Conservation (phyloP, 2,329 filamentous ascomycete genomes). For the Huntiella abstrusa region DNA sequence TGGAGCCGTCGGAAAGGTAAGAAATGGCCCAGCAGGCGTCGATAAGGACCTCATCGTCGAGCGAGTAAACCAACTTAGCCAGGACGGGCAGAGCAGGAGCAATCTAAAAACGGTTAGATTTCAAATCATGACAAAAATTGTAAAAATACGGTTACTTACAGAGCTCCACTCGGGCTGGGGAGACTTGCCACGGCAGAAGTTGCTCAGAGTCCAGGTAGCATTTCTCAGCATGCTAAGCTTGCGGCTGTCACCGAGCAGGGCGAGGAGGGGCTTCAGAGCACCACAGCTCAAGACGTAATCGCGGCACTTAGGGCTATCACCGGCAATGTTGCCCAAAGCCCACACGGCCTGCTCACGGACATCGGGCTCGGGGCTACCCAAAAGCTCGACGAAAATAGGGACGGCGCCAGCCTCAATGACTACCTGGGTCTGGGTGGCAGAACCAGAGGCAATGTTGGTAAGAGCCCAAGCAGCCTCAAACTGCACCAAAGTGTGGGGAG, state of each 20-base stretch:
- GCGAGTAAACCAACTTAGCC: slow-evolving; percentile 91
- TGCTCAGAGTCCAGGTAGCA: slow-evolving; percentile 96
- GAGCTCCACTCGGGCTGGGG: slow-evolving; percentile 96
- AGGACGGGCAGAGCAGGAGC: slow-evolving; percentile 85
- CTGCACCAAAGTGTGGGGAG: slow-evolving; percentile 92
- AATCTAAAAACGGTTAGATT: slow-evolving; percentile 40
- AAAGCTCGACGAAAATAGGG: slow-evolving; percentile 92
- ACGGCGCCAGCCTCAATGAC: slow-evolving; percentile 97
- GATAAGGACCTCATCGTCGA: slow-evolving; percentile 95
- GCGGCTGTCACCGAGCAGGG: slow-evolving; percentile 84
- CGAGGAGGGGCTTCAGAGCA: slow-evolving; percentile 75
- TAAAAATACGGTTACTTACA: slow-evolving; percentile 33
- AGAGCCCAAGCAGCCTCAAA: slow-evolving; percentile 98
- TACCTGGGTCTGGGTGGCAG: slow-evolving; percentile 91
- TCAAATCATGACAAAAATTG: not conserved
- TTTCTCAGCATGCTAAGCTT: slow-evolving; percentile 99
- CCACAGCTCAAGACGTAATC: slow-evolving; percentile 89
- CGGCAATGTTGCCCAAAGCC: slow-evolving; percentile 96
- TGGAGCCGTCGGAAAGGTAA: slow-evolving; percentile 91
- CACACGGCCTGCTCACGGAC: slow-evolving; percentile 96
- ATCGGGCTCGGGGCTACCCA: slow-evolving; percentile 91
- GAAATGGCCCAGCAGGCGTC: slow-evolving; percentile 99
- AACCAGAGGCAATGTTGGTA: slow-evolving; percentile 97
- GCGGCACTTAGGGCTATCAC: slow-evolving; percentile 91
- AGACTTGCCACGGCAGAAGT: slow-evolving; percentile 99